Percentiles rank a stretch among this genome's conserved stretches.
Evolutionary conservation across 129 eudicot genomes (phyloP).

Genomic region (Saposhnikovia divaricata): DNA sequence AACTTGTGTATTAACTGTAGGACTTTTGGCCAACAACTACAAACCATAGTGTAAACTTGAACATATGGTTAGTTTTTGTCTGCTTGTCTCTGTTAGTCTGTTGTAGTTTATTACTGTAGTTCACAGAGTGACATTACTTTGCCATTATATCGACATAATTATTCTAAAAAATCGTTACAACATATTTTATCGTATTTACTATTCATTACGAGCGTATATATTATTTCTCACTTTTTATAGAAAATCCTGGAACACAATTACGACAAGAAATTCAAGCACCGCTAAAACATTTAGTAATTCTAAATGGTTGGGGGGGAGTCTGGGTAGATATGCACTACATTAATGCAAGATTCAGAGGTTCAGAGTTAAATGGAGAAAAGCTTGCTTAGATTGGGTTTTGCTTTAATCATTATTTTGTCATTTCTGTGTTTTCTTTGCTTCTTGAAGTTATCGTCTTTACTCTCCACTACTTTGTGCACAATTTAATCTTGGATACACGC

Average conservation of each 20-base stretch:
- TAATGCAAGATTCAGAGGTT: neutral
- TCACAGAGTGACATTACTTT: too few species aligned
- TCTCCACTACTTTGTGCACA: neutral
- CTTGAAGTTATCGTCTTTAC: neutral
- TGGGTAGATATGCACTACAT: neutral
- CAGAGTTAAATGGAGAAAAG: neutral
- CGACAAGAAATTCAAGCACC: too few species aligned
- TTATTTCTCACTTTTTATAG: too few species aligned
- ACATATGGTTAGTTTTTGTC: too few species aligned
- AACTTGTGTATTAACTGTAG: neutral
- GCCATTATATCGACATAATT: too few species aligned
- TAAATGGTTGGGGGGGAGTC: neutral
- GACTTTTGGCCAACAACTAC: neutral
- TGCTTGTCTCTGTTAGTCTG: too few species aligned
- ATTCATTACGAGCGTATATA: too few species aligned
- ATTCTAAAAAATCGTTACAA: too few species aligned
- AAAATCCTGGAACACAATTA: too few species aligned
- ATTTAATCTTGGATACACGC: neutral
- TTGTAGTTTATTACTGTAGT: too few species aligned
- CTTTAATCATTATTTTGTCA: conserved; percentile 10
- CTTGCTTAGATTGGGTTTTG: neutral
- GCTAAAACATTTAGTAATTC: neutral
- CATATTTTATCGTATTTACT: too few species aligned
- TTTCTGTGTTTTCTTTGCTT: conserved; percentile 9
- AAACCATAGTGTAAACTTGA: too few species aligned